Base-by-base conservation (phyloP, 2,329 filamentous ascomycete species). In the Fusarium veterinarium region DNA sequence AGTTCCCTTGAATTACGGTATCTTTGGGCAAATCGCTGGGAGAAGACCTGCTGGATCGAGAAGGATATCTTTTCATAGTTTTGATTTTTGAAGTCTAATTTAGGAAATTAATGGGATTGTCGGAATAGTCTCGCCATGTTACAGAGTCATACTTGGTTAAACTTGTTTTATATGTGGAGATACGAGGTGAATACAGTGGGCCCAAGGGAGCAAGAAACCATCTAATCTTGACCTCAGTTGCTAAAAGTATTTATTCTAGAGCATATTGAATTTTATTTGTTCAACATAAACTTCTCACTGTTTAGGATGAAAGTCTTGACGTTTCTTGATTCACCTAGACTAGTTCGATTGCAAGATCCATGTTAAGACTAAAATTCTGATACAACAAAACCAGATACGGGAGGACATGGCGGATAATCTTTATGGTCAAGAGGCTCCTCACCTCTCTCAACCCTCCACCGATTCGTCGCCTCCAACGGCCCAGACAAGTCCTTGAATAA, bases 401-500 rank as follows among this genome's bases (percentile, higher is more conserved):
- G 16, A 23, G 37, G 16, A 46, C 28, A 19, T n/a, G 35, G 11
- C 7, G 20, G 33, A 28, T 41, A 45, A 23, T 59, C 51, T 17
- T 46, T 16, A 12, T 63, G 41, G 8, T 49, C 25, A 3, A 73
- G 40, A 1, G 71, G 71, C 2, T 68, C 44, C 8, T 73, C 71
- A 8, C 67, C 67, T 44, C 71, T 62, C 28, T 59, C 49, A 7
- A 58, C 28, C 16, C 74, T 58, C 74, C 72, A 76, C 7, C 44
- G 35, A 60, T 76, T 76, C 6, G 74, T 76, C 25, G 70, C 68
- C 5, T 65, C 53, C 12, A 76, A 44, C 8, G 60, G 28, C 1
- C 53, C 70, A 5, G 60, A 14, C 16, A 67, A 52, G 1, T 71
- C 74, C 19, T 33, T 53, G 1, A 76, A 57, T 5, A 61, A 28